Base-by-base conservation (phyloP, 371 early-diverging fungal species). In the Mortierella sp. region DNA sequence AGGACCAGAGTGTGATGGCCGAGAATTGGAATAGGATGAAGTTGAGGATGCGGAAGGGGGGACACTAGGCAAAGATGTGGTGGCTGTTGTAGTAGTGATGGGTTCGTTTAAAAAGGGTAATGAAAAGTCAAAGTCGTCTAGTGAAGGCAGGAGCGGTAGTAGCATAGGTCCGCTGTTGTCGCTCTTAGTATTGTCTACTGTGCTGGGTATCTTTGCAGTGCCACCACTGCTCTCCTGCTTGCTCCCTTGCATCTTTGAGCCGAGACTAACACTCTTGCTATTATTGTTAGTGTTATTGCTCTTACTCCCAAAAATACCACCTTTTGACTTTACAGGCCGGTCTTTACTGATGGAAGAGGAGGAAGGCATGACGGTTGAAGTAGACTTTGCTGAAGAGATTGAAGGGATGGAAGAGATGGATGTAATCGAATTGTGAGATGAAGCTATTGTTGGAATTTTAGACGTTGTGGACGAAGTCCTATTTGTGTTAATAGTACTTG, bases 121-220 rank as follows among this genome's bases (percentile, higher is more conserved):
- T 3, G 72, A 67, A 56, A 73, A 55, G 43, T 69, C 74, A 69
- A 70, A 56, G 63, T 66, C 68, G 4, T 66, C 73, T 29, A 70
- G 69, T 10, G 58, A 12, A 8, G 76, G 72, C 47, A 76, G 47
- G 32, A 66, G 71, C 5, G 73, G 71, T 34, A 69, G 61, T 37
- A 64, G 23, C 43, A 76, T 40, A 5, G 59, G 58, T 10, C 49
- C 68, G 22, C 37, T 67, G 43, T 28, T 58, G 53, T 15, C 66
- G 19, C 47, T 42, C 29, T 23, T 69, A 49, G 28, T 42, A 26
- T 29, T 60, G 65, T 17, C 35, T 49, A 35, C 6, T 40, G 35
- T 28, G 47, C 68, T 54, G 15, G 37, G n/a, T 9, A 9, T 40
- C 43, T 13, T 47, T 43, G 67, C 26, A 29, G 49, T 55, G 58